These are phyloP conservation scores for Suillus brevipes DNA, from an alignment of 768 basidiomycete species.

Conservation along the genomic window DNA sequence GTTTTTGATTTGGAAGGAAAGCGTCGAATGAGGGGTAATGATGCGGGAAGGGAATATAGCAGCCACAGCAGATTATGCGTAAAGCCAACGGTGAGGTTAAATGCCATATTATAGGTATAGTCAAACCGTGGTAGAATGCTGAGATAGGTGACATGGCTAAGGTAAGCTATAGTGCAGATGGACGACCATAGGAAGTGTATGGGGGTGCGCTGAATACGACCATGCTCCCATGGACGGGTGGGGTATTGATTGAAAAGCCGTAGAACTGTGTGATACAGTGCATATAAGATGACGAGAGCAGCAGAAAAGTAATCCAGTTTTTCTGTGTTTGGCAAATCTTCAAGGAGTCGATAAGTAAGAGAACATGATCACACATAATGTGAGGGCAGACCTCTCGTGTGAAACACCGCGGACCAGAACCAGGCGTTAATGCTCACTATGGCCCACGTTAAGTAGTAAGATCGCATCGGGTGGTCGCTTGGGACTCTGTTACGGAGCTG, in stretches of 20 bases:
- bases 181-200: conserved; percentile 44
- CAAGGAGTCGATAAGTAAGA: conserved; percentile 7
- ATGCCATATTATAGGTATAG: conserved; percentile 90
- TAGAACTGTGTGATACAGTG: conserved; percentile 74
- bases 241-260: conserved; percentile 79
- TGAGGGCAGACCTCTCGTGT: conserved; percentile 73
- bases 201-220: conserved; percentile 17
- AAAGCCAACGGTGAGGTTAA: conserved; percentile 77
- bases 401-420: conserved; percentile 91
- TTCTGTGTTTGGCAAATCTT: conserved; percentile 83
- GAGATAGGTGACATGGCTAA: conserved; percentile 79
- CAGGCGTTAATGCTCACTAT: conserved; percentile 83
- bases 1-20: conserved; percentile 54
- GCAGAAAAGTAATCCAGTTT: conserved; percentile 96
- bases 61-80: conserved; percentile 83
- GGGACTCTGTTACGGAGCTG: conserved; percentile 51
- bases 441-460: conserved; percentile 67
- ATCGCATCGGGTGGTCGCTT: conserved; percentile 63
- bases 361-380: conserved; percentile 1
- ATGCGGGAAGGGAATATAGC: conserved; percentile 60
- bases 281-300: conserved; percentile 77
- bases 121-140: conserved; percentile 77
- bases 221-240: conserved; percentile 21
- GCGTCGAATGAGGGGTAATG: conserved; percentile 47
- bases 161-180: conserved; percentile 54